Conservation (phyloP, 2,329 filamentous ascomycete species). For the Talaromyces funiculosus region DNA sequence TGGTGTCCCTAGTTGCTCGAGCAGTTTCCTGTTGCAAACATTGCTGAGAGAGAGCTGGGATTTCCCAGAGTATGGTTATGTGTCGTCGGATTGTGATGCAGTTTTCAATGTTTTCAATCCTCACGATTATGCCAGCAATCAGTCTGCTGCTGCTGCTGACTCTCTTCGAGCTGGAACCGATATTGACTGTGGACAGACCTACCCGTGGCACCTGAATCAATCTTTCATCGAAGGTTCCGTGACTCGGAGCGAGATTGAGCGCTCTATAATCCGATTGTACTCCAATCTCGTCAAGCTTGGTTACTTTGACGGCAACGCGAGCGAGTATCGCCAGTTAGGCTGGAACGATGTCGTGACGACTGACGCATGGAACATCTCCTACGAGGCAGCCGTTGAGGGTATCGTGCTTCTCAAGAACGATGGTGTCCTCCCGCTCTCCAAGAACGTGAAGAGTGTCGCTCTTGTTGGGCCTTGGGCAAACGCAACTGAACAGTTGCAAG, state of each 20-base stretch:
- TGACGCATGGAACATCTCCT: conserved; percentile 50
- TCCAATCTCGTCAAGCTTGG: conserved; percentile 46
- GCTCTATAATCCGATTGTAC: conserved; percentile 45
- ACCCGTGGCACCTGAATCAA: conserved; percentile 41
- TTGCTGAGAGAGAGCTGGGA: conserved; percentile 61
- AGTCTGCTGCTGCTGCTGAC: conserved; percentile 44
- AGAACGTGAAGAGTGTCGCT: conserved; percentile 40
- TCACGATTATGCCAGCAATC: conserved; percentile 44
- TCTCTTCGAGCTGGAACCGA: conserved; percentile 50
- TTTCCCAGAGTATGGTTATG: conserved; percentile 54
- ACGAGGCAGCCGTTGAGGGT: conserved; percentile 46
- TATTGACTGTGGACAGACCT: conserved; percentile 49
- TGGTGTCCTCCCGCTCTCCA: conserved; percentile 39
- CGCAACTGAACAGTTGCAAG: conserved; percentile 52
- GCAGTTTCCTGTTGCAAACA: conserved; percentile 56
- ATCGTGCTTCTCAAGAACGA: conserved; percentile 51
- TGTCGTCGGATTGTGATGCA: conserved; percentile 62
- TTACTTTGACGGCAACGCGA: conserved; percentile 47
- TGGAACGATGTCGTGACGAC: conserved; percentile 54
- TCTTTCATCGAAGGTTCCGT: conserved; percentile 42
- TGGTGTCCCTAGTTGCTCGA: conserved; percentile 60
- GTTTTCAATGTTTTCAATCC: conserved; percentile 55
- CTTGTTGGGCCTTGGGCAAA: conserved; percentile 57
- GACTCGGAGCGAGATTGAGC: conserved; percentile 43
- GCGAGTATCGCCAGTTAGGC: conserved; percentile 47